Evolutionary conservation across 139 green algal species (phyloP).

Genomic region (Parachlorella kessleri): DNA sequence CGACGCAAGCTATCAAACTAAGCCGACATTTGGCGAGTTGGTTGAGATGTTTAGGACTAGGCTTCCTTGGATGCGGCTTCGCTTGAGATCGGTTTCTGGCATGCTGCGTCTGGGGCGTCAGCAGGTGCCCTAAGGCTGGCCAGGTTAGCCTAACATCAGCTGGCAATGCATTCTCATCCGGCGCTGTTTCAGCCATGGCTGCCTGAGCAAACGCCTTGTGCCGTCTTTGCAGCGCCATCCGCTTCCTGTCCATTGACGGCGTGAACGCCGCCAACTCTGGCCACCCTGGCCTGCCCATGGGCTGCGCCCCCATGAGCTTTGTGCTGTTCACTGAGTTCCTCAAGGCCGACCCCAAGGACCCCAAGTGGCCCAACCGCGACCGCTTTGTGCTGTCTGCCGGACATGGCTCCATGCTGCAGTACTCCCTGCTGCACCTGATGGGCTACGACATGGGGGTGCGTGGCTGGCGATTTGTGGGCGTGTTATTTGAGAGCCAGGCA

Average conservation of each 20-base stretch:
- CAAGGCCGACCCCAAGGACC: slow-evolving; percentile 96
- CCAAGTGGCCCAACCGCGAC: slow-evolving; percentile 95
- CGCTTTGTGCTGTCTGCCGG: slow-evolving; percentile 98
- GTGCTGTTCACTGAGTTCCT: slow-evolving; percentile 97
- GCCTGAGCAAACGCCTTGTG: too few relatives aligned
- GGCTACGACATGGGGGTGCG: slow-evolving; percentile 81
- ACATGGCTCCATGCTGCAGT: slow-evolving; percentile 99
- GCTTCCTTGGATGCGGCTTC: too few relatives aligned
- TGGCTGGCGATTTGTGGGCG: slow-evolving; percentile 46
- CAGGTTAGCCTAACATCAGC: too few relatives aligned
- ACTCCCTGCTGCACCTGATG: slow-evolving; percentile 95
- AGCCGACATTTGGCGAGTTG: too few relatives aligned
- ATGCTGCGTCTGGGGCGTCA: too few relatives aligned
- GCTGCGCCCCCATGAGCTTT: slow-evolving; percentile 96
- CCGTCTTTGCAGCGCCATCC: slow-evolving; percentile 58
- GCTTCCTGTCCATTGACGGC: slow-evolving; percentile 73
- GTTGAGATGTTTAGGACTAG: too few relatives aligned
- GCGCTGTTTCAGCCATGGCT: too few relatives aligned
- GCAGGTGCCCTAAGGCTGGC: too few relatives aligned
- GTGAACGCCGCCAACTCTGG: slow-evolving; percentile 88
- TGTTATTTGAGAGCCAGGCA: background rate
- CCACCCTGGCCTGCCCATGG: slow-evolving; percentile 97
- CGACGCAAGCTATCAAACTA: too few relatives aligned
- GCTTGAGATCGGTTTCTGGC: too few relatives aligned
- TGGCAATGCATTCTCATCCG: too few relatives aligned